Base-by-base conservation (phyloP, 352 stramenopile species). In the Phytophthora fragariae region DNA sequence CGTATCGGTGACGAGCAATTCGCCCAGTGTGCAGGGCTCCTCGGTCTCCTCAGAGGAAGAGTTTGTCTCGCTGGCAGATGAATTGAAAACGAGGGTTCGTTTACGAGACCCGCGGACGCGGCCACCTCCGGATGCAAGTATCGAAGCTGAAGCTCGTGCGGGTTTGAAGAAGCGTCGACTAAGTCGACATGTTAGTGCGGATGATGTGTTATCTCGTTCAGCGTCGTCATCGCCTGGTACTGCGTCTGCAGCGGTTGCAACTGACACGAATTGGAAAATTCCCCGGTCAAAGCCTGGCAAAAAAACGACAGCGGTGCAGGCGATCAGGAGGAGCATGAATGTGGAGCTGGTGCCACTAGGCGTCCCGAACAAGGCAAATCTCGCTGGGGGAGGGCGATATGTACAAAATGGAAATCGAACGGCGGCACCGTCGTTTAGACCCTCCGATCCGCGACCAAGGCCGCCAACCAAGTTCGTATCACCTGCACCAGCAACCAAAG, bases 371-470 rank as follows among this genome's bases (percentile, higher is more conserved):
- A 70, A 75, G 61, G 17, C 70, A 27, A 81, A 57, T 39, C 64
- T 78, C n/a, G 49, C 65, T 5, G 82, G 80, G 62, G 86, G 86
- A 29, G 85, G 86, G 31, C 70, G 86, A 54, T 94, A 94, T 61
- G 84, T 94, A 17, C 82, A 89, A 41, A 92, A 84, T 33, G 85
- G 85, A 46, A 94, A 89, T 60, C 82, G 84, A 49, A 60, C 73
- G 2, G 49, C 57, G 8, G 33, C 39, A 5, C 65, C 84, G 27
- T 70, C 71, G 4, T 37, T 81, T 1, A 70, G 60, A 21, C n/a
- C 54, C 2, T 60, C 39, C 0, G 57, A 66, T 14, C 47, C 71
- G 4, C 65, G 76, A 35, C 17, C 57, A 62, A 75, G 69, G 52
- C 46, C 41, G 6, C 66, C 62, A 33, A 68, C 66, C 7, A 70